Percentiles rank a stretch among this genome's conserved stretches.
Conservation (phyloP, 225 moss, liverwort and hornwort species). For the Bryum argenteum region DNA sequence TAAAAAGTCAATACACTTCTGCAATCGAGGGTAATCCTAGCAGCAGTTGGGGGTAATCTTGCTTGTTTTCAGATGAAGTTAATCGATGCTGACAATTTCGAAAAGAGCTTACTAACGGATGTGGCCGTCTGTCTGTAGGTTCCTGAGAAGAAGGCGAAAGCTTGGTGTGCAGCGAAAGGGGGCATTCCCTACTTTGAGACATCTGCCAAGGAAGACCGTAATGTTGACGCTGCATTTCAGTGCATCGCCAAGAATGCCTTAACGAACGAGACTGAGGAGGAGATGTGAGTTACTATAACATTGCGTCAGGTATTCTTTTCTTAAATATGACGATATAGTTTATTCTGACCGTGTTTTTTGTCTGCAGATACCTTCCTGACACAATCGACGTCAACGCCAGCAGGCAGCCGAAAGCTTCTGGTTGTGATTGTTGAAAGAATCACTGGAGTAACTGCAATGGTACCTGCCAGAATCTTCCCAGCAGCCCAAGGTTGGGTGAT, state of each 20-base stretch:
- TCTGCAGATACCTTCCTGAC: slow-evolving; percentile 88
- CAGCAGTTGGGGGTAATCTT: not conserved
- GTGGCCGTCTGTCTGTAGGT: slow-evolving; percentile 48
- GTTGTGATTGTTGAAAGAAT: slow-evolving; percentile 34
- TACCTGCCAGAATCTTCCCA: slow-evolving; percentile 24
- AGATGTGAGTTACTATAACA: slow-evolving; percentile 61
- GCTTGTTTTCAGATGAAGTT: not conserved
- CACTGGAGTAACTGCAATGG: slow-evolving; percentile 4
- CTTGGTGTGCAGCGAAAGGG: slow-evolving; percentile 88
- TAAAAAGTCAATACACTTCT: not conserved
- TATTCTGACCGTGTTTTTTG: slow-evolving; percentile 17
- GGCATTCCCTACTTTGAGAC: slow-evolving; percentile 97
- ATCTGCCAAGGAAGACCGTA: slow-evolving; percentile 93
- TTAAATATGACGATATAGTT: not conserved
- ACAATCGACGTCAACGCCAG: slow-evolving; percentile 80
- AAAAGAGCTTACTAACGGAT: not conserved
- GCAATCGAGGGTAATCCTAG: too few species aligned
- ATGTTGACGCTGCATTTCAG: slow-evolving; percentile 94
- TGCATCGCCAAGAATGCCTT: slow-evolving; percentile 95
- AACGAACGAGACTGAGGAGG: slow-evolving; percentile 95
- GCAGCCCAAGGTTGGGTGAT: slow-evolving; percentile 19
- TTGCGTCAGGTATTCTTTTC: not conserved
- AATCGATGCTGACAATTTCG: not conserved
- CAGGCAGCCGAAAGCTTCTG: slow-evolving; percentile 86
- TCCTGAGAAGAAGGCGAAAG: slow-evolving; percentile 95